Evolutionary conservation across 345 rosid genomes (phyloP), one percentile per base, ranked within the genome.

Genomic region (Populus tremula): DNA sequence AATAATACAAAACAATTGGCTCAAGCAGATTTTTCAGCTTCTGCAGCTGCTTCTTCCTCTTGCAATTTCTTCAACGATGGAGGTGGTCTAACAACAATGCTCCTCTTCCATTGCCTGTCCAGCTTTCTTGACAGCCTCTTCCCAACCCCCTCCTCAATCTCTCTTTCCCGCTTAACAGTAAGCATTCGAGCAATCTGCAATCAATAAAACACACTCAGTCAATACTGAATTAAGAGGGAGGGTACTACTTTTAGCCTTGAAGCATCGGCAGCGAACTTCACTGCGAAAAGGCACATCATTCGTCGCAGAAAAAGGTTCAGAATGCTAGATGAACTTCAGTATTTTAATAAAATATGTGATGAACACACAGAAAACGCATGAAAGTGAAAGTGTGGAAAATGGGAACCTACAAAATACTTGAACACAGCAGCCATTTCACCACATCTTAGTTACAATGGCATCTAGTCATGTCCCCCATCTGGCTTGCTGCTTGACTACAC

Each of bases 41-140:
- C 96, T 68, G 76, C 93, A 56, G 94, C 98, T 59, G 93, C 96
- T 85, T 91, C 96, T 84, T 95, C 93, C 83, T 87, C 96, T 83
- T 72, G 88, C 80, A 92, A 68, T 79, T 92, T 92, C 76, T 75
- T 90, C 80, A 93, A 77, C 11, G 98, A 89, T 70, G 99, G 98
- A 64, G 96, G 89, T 23, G 98, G 98, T 76, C 90, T 87, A n/a
- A 88, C 87, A 43, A 95, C 89, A 74, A 92, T 92, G 87, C 92
- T 90, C 65, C 88, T 93, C 97, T 95, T 92, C 97, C 97, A 95
- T 79, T 90, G 84, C 50, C 90, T 69, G 79, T 95, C 98, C 2
- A 93, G 89, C 85, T 93, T 95, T 82, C 98, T 93, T n/a, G 98
- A 95, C 80, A 92, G 77, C 75, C 99, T 88, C 85, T 93, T 92